Conservation (phyloP, 1,139 yeast genomes). For the Blastobotrys malaysiensis region DNA sequence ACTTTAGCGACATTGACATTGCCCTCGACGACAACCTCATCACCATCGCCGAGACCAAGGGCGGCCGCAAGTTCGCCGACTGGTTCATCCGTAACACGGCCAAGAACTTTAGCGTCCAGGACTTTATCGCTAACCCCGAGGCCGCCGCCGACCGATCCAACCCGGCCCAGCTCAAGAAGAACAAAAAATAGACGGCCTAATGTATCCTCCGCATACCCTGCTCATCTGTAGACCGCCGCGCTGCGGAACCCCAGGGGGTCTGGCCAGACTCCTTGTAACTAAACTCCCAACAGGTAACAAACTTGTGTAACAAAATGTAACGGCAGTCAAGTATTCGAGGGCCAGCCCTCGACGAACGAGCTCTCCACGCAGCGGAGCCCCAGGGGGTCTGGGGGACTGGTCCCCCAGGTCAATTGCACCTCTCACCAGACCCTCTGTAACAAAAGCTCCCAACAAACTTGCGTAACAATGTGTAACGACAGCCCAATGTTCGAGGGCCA, state of each 20-base stretch:
- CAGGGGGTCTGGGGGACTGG: background rate
- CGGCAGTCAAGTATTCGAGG: background rate
- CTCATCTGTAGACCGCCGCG: too few relatives aligned
- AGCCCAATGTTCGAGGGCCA: too few relatives aligned
- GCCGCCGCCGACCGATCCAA: background rate
- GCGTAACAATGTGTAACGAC: too few relatives aligned
- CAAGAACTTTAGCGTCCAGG: slow-evolving; percentile 42
- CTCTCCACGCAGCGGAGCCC: too few relatives aligned
- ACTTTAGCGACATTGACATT: slow-evolving; percentile 42
- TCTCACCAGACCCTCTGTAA: too few relatives aligned
- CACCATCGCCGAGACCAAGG: slow-evolving; percentile 42
- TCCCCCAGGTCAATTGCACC: too few relatives aligned
- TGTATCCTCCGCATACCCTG: too few relatives aligned
- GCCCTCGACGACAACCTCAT: slow-evolving; percentile 38
- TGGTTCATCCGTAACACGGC: slow-evolving; percentile 45
- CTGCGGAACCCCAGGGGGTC: too few relatives aligned
- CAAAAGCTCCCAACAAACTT: too few relatives aligned
- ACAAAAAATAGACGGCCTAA: background rate
- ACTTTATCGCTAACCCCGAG: slow-evolving; percentile 35
- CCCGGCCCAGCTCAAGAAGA: background rate
- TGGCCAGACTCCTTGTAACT: too few relatives aligned
- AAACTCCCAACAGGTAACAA: too few relatives aligned
- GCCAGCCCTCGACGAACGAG: background rate
- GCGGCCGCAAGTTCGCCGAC: slow-evolving; percentile 43
- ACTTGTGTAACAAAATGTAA: too few relatives aligned